Base-by-base conservation (phyloP, 345 rosid genomes). In the Corchorus capsularis region DNA sequence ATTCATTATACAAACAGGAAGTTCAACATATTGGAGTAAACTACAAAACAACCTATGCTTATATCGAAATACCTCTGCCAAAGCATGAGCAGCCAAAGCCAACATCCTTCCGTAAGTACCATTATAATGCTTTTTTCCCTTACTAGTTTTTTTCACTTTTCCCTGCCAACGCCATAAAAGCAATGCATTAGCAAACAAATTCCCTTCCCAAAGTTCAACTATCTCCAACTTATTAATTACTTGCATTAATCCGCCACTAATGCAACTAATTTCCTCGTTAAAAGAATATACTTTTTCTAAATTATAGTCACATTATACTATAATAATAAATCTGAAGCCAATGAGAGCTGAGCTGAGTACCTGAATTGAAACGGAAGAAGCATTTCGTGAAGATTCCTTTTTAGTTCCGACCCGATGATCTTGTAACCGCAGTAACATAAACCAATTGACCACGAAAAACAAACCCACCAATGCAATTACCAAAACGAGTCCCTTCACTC, bases 21-120 rank as follows among this genome's bases (percentile, higher is more conserved):
- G 10, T 66, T 57, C 32, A 55, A 20, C 7, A 14, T 27, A 50
- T 5, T 17, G 39, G 56, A 75, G 16, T 67, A 16, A 22, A 74
- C 14, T 7, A 27, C 4, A 39, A 62, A 39, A 77, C 16, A 56
- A 20, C 27, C n/a, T n/a, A n/a, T 27, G 27, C 27, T 27, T 0
- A 71, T 11, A 77, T 41, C 72, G 34, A 72, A 69, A 50, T 86
- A 96, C 99, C 97, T 96, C 98, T 57, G 98, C 98, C 61, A 94
- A 85, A 20, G 97, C 92, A 89, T 96, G 98, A 68, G 98, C 87
- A 74, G 99, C 97, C 85, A 82, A 79, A 77, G 97, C 92, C 88
- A 92, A 68, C 89, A 96, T 32, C 85, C 98, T 91, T 62, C 87
- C 95, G 82, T 92, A 93, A 3, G 84, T 75, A 75, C 89, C 97